Conservation (phyloP, 345 rosid genomes). For the Populus simonii region DNA sequence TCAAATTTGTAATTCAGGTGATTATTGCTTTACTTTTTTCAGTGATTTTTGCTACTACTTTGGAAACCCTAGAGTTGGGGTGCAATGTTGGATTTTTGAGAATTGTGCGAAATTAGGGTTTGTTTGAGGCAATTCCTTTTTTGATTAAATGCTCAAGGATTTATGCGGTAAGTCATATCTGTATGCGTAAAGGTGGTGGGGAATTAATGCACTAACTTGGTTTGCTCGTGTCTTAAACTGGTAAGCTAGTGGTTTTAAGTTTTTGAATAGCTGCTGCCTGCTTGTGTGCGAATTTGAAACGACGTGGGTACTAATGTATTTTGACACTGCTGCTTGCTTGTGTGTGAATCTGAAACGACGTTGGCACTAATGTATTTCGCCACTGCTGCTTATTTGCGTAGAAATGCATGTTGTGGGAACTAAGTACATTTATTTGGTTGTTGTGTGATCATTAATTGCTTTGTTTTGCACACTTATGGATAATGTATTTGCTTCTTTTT, state of each 20-base stretch:
- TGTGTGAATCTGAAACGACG: slow-evolving; percentile 6
- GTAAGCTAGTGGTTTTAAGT: neutral
- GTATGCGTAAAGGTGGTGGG: neutral
- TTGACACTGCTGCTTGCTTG: neutral
- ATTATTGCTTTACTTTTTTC: slow-evolving; percentile 5
- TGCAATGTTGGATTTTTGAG: slow-evolving; percentile 5
- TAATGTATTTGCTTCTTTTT: neutral
- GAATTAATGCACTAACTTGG: neutral
- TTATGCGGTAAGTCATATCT: neutral
- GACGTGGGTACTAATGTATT: neutral
- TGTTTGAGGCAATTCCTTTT: slow-evolving; percentile 4
- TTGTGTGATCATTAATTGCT: neutral
- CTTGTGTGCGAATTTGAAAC: slow-evolving; percentile 1
- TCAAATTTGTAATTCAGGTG: slow-evolving; percentile 22
- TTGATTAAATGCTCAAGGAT: neutral
- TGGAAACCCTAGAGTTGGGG: slow-evolving; percentile 18
- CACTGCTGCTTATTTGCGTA: neutral
- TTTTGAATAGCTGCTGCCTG: neutral
- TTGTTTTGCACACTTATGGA: neutral
- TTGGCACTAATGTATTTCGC: neutral
- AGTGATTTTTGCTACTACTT: neutral
- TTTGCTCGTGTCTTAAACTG: neutral
- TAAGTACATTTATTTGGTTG: neutral
- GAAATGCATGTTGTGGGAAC: neutral
- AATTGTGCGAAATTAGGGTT: slow-evolving; percentile 17